Percentiles rank a stretch among this genome's conserved stretches.
phyloP scores from a whole-genome alignment of 2,329 filamentous ascomycete genomes.

The Berkeleyomyces rouxiae region DNA sequence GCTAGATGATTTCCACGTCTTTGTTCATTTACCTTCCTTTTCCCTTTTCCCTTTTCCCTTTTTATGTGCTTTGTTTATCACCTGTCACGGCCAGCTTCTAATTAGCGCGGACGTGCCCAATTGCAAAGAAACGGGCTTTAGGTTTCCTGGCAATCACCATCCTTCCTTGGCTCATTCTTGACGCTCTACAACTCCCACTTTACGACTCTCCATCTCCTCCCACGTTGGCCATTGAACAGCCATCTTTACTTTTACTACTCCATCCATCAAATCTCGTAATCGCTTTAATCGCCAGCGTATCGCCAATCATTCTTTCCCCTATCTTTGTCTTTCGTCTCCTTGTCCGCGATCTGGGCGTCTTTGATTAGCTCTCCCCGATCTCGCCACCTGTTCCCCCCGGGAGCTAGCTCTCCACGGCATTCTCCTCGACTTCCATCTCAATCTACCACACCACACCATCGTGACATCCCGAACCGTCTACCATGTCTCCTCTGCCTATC shows the following conservation, averaged over 20 bases:
- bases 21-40: not conserved
- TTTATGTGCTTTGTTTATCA: not conserved
- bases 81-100: not conserved
- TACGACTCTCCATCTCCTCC: not conserved
- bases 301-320: not conserved
- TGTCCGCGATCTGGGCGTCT: constrained; percentile 7
- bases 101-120: not conserved
- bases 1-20: no score
- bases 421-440: not conserved
- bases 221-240: constrained; percentile 11
- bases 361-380: constrained; percentile 10
- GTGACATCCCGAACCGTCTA: not conserved
- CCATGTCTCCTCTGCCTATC: constrained; percentile 63
- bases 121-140: not conserved
- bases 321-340: not conserved
- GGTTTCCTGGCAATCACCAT: constrained; percentile 4
- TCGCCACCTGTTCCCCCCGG: constrained; percentile 11
- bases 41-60: not conserved
- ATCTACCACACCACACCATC: not conserved
- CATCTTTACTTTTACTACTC: constrained; percentile 1
- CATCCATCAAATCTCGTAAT: not conserved
- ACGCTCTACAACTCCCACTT: constrained; percentile 1
- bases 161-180: constrained; percentile 3
- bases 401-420: constrained; percentile 13
- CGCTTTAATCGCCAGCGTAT: not conserved